Base-by-base conservation (phyloP, 345 rosid species). In the Aquilaria yunnanensis region DNA sequence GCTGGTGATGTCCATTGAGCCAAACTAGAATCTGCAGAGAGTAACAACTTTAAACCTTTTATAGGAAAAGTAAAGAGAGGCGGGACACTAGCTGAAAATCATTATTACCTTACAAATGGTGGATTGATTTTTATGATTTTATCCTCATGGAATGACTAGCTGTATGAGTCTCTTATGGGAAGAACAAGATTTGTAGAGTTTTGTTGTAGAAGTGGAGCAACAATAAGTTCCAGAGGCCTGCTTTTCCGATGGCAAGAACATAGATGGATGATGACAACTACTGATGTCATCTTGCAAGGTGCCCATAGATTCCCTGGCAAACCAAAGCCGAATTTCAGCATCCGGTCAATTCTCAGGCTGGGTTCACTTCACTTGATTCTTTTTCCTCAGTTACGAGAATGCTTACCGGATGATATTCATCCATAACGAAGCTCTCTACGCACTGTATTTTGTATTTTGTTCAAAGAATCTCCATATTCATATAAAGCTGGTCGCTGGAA, bases 1-100 rank as follows among this genome's bases (percentile, higher is more conserved):
- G 93, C 96, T 46, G 97, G 99, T 46, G 99, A 91, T 67, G 92
- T 55, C 99, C 97, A 0, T 65, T 91, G 79, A 82, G 61, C 64
- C 87, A 68, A 63, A 87, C 96, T 62, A 82, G 96, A 80, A 94
- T 97, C 85, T 88, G 14, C 79, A 88, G 84, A 89, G 76, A 68
- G 77, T 76, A 76, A 59, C 57, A 61, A 9, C 49, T 59, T 61
- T 69, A 57, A 66, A 69, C 74, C 56, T 62, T 69, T 49, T 67
- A 66, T 52, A 31, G 47, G 56, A 63, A 23, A 68, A 68, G 72
- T 68, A 71, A 67, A 61, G 71, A 65, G 61, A 62, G 59, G 51
- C 51, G 9, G 33, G 41, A 66, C 69, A 56, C 47, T 69, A 69
- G 66, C 53, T 67, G 37, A 57, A 62, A 66, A 65, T 69, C 67